Evolutionary conservation across 208 protist genomes (phyloP), one percentile per base, ranked within the genome.

Genomic region (Leishmania martiniquensis): DNA sequence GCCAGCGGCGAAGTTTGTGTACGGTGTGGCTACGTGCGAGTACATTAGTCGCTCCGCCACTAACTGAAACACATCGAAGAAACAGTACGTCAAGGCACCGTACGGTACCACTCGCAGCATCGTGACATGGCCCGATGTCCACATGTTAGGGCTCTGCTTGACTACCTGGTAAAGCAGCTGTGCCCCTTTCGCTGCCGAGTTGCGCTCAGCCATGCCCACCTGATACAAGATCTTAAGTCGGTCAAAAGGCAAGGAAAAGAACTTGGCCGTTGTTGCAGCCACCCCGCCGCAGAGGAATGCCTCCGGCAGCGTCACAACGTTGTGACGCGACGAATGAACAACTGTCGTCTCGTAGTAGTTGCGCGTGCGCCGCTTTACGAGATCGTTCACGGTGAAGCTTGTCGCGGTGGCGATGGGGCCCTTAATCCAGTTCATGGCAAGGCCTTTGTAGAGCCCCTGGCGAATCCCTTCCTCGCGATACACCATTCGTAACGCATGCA

Each of bases 381-480:
- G 85, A 83, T 98, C 96, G 75, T 97, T 98, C n/a, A 95, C 89
- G 9, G 93, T 98, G 79, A 98, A 98, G 62, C 90, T 94, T 9
- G 93, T 96, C 6, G 88, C 84, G 13, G 93, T 92, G 34, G 96
- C 94, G 69, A 98, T 94, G 45, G 96, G 96, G 0, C 96, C 96
- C 59, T 98, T 98, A 77, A 98, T 97, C 94, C 94, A 98, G 88
- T 98, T 98, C 95, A 98, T 97, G 39, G 88, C 84, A 52, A 98
- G 90, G 0, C 96, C 96, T 68, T 96, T 96, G 80, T 98, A 98
- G 71, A 95, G 91, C 4, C 91, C 94, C 47, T 93, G 87, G 37
- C 83, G 69, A 15, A 95, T 69, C 17, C 95, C 95, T 70, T 98
- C 93, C 69, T 96, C 92, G 60, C 84, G 85, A 73, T 93, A 89